phyloP scores from a whole-genome alignment of 164 flowering plant species.

The Cinnamomum micranthum region DNA sequence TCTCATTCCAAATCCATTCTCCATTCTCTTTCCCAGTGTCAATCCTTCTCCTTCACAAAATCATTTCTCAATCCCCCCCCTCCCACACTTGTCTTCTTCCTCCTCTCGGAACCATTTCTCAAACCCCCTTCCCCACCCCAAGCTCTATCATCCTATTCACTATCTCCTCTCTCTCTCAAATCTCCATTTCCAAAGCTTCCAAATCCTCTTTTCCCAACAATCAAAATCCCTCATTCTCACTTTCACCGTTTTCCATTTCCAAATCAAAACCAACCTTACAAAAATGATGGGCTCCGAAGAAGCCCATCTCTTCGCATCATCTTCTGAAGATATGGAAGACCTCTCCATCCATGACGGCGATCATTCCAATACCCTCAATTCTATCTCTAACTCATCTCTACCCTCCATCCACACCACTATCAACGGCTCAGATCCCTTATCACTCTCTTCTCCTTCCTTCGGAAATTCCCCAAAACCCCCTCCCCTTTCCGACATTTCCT shows the following conservation, averaged over 20 bases:
- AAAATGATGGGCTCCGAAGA: constrained; percentile 72
- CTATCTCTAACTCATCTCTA: constrained; percentile 13
- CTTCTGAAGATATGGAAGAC: constrained; percentile 65
- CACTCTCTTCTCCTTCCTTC: constrained; percentile 8
- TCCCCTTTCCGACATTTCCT: constrained; percentile 19
- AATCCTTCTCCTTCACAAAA: neutral
- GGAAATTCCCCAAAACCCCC: constrained; percentile 15
- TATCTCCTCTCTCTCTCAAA: neutral
- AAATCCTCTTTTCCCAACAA: neutral
- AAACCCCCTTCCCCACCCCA: neutral
- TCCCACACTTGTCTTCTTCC: neutral
- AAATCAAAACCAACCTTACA: neutral
- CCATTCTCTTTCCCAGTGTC: neutral
- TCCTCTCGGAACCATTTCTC: neutral
- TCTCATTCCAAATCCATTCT: too few species aligned
- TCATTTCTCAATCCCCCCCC: neutral
- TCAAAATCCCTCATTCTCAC: neutral
- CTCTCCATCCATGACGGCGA: constrained; percentile 52
- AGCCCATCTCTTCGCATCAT: constrained; percentile 42
- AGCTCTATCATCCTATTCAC: too few species aligned
- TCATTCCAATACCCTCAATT: constrained; percentile 3
- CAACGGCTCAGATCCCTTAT: constrained; percentile 16
- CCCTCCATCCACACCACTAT: constrained; percentile 5
- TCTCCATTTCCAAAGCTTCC: neutral
- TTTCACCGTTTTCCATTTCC: neutral